phyloP scores from a whole-genome alignment of 352 stramenopile genomes.

The Pythium graminicola region DNA sequence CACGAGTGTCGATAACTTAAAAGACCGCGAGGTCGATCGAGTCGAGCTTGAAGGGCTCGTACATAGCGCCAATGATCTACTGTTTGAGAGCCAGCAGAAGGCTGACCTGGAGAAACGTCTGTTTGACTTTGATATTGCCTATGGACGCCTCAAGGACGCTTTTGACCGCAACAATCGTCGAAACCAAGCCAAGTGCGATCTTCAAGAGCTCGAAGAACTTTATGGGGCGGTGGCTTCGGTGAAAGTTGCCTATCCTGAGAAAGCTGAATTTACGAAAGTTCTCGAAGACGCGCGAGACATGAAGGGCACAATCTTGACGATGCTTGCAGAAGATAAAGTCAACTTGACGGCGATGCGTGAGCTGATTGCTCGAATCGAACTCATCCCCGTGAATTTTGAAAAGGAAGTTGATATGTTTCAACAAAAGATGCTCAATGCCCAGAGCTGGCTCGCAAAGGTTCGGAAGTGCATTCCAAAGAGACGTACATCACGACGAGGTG shows the following conservation, averaged over 20 bases:
- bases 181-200: constrained; percentile 53
- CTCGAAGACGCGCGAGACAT: constrained; percentile 60
- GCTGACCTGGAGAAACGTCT: constrained; percentile 34
- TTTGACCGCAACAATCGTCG: constrained; percentile 56
- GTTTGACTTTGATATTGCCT: constrained; percentile 43
- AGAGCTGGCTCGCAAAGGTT: constrained; percentile 80
- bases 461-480: constrained; percentile 84
- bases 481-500: constrained; percentile 47
- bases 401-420: constrained; percentile 73
- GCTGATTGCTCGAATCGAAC: constrained; percentile 68
- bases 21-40: constrained; percentile 33
- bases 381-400: constrained; percentile 85
- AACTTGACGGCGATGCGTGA: constrained; percentile 76
- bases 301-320: constrained; percentile 50
- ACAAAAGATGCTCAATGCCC: constrained; percentile 76
- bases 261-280: constrained; percentile 35
- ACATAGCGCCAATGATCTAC: constrained; percentile 53
- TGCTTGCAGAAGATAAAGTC: constrained; percentile 77
- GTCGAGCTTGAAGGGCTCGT: constrained; percentile 42
- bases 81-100: constrained; percentile 39
- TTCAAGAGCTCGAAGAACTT: constrained; percentile 50
- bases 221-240: constrained; percentile 34
- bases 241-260: constrained; percentile 61
- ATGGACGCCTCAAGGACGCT: constrained; percentile 56
- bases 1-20: constrained; percentile 29